Conservation (phyloP, 1,284 basidiomycete species). For the Lentinula novae-zelandiae region DNA sequence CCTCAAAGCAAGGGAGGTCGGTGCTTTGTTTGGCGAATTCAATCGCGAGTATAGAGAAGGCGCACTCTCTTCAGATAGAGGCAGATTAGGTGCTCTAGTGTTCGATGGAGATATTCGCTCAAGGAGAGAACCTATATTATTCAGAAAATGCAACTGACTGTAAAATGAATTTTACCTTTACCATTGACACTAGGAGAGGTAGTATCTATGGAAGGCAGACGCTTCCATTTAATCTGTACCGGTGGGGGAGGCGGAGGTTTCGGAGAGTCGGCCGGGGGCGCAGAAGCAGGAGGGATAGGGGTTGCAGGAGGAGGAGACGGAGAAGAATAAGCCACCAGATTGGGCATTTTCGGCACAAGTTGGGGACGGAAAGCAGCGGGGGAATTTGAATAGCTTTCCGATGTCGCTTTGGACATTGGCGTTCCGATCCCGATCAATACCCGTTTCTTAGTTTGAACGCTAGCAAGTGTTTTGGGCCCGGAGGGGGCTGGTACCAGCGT, state of each 20-base stretch:
- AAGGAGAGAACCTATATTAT: neutral
- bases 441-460: constrained; percentile 20
- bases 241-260: neutral
- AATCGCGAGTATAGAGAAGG: neutral
- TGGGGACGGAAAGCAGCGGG: constrained; percentile 18
- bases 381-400: neutral
- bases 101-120: neutral
- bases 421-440: constrained; percentile 31
- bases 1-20: neutral
- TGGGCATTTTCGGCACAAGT: constrained; percentile 21
- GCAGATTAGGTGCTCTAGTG: neutral
- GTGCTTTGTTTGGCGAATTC: neutral
- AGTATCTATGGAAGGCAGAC: neutral
- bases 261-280: neutral
- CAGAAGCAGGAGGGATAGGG: constrained; percentile 5
- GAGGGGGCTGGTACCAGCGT: constrained; percentile 17
- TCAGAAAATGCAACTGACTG: neutral
- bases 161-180: neutral
- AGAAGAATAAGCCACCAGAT: constrained; percentile 31
- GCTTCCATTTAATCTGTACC: constrained; percentile 11
- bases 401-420: constrained; percentile 5
- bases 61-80: neutral
- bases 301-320: constrained; percentile 21
- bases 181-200: neutral
- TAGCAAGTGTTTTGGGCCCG: constrained; percentile 11